Evolutionary conservation across 2,329 filamentous ascomycete species (phyloP), one percentile per base, ranked within the genome.

Genomic region (Talaromyces sp.): DNA sequence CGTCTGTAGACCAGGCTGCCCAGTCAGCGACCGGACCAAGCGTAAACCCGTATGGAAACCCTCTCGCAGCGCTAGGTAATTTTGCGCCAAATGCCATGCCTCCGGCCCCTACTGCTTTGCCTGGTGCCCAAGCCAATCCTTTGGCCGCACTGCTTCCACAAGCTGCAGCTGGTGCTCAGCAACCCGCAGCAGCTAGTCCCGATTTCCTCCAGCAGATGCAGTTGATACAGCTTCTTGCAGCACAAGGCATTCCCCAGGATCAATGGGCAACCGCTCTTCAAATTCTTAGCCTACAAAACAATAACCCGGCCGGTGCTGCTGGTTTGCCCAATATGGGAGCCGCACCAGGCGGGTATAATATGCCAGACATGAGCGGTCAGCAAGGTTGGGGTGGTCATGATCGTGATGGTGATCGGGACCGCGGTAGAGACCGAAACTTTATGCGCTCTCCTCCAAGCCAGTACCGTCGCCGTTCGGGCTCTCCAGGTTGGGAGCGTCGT

Each of bases 181-280:
- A 71, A 60, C 70, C 70, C 59, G 69, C 71, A 31, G 67, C 73
- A 31, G 68, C 71, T 37, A 70, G 73, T 27, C 77, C 79, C 62
- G 80, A 82, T 69, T 87, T 85, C 68, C 81, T 90, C 65, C 87
- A 90, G 74, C 90, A 93, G 73, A 82, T 93, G 63, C 82, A 90
- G 75, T 79, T 95, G 68, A 86, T 96, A 71, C 90, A 93, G 78
- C 84, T 90, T 11, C 83, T 96, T 63, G 85, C 89, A 66, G 87
- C 90, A 39, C 89, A 92, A 76, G 91, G 91, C 57, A 83, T 95
- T 31, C 86, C 90, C 2, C 84, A 90, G 77, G 92, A 95, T 67
- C 89, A 93, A 77, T 92, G 92, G 79, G 87, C 77, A 7, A 82
- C 84, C 3, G 82, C 85, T n/a, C 72, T 86, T 39, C 78, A 83